Percentiles rank a stretch among this genome's conserved stretches.
These are phyloP conservation scores for Thraustochytrium striatum DNA, from an alignment of 352 stramenopile species.

Conservation along the genomic window DNA sequence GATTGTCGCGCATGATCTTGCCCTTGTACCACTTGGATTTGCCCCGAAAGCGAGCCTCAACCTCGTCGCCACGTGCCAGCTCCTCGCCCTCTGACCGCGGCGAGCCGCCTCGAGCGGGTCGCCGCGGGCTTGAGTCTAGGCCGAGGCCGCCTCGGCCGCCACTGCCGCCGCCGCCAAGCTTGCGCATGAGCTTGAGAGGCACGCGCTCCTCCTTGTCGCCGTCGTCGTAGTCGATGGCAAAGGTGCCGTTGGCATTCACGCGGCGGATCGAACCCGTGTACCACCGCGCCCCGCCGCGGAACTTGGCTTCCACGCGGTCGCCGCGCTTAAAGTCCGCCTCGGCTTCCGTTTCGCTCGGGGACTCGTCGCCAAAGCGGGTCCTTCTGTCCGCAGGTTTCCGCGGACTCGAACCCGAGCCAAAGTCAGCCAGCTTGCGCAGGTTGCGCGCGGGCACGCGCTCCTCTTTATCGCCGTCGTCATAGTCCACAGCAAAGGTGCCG, in stretches of 20 bases:
- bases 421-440: too few species aligned
- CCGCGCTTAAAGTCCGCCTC: constrained; percentile 43
- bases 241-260: constrained; percentile 64
- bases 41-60: constrained; percentile 52
- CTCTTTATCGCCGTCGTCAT: constrained; percentile 62
- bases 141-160: too few species aligned
- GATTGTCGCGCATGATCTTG: constrained; percentile 61
- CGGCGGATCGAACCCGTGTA: constrained; percentile 67
- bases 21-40: constrained; percentile 55
- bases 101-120: background rate
- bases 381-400: too few species aligned
- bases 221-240: constrained; percentile 70
- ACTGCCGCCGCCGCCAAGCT: background rate
- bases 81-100: background rate
- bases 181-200: constrained; percentile 54
- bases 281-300: constrained; percentile 64
- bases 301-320: constrained; percentile 64
- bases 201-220: constrained; percentile 65
- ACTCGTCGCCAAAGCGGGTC: too few species aligned
- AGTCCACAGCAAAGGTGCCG: background rate
- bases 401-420: too few species aligned
- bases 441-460: constrained; percentile 49
- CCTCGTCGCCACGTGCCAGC: background rate
- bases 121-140: background rate
- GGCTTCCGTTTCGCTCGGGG: too few species aligned